These are phyloP conservation scores for Ophiocordyceps robertsii DNA, from an alignment of 2,329 filamentous ascomycete genomes.

Conservation along the genomic window DNA sequence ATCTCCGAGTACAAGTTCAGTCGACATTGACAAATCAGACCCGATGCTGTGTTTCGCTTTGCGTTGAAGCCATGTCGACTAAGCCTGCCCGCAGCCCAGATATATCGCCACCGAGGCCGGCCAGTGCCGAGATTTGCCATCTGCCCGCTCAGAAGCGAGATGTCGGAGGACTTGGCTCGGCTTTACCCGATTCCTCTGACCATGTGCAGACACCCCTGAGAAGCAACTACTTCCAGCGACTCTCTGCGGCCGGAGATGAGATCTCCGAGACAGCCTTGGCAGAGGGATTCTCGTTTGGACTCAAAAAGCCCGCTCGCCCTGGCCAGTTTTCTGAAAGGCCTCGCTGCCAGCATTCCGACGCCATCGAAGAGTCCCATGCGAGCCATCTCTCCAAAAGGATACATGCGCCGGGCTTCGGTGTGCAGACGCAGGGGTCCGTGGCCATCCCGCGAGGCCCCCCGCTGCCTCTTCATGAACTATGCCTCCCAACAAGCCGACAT, in stretches of 20 bases:
- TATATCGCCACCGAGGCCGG: neutral
- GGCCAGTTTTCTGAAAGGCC: constrained; percentile 6
- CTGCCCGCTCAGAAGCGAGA: neutral
- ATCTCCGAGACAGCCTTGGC: constrained; percentile 5
- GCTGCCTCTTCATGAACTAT: constrained; percentile 1
- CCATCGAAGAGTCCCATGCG: neutral
- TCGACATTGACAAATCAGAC: too few species aligned
- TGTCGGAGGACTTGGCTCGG: neutral
- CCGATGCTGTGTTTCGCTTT: neutral
- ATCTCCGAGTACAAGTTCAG: too few species aligned
- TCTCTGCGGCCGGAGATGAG: neutral
- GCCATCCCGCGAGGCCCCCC: neutral
- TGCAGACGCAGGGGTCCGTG: neutral
- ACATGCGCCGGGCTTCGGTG: neutral
- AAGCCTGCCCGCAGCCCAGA: neutral
- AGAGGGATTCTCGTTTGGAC: constrained; percentile 7
- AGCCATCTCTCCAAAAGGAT: neutral
- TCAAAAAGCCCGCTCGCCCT: constrained; percentile 5
- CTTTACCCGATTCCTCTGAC: neutral
- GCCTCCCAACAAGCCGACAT: neutral
- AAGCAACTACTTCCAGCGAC: neutral
- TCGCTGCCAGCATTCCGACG: neutral
- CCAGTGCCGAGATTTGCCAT: neutral
- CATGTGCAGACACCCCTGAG: neutral
- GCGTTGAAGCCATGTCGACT: neutral